phyloP scores from a whole-genome alignment of 305 asterid species.

The Rubia tinctorum region DNA sequence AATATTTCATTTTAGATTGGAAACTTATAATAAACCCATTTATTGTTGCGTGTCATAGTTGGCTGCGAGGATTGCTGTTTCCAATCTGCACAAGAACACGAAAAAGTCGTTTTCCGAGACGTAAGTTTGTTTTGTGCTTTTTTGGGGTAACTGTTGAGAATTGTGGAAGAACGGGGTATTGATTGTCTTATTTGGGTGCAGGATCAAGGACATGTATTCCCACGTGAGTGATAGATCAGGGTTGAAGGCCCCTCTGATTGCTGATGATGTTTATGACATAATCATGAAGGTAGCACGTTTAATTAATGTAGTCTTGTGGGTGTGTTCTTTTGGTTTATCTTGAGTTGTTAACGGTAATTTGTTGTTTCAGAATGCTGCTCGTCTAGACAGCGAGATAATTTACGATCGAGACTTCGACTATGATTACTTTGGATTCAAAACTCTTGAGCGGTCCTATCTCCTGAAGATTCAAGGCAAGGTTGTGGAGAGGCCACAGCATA shows the following conservation, averaged over 20 bases:
- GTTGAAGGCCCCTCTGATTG: slow-evolving; percentile 67
- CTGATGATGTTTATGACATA: slow-evolving; percentile 86
- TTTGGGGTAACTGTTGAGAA: neutral
- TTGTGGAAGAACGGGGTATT: neutral
- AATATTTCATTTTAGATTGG: neutral
- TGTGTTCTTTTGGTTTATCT: neutral
- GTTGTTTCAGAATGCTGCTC: slow-evolving; percentile 61
- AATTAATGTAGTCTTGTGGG: neutral
- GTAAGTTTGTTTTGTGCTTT: slow-evolving; percentile 37
- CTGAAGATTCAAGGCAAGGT: slow-evolving; percentile 73
- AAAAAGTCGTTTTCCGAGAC: slow-evolving; percentile 96
- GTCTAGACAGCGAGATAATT: slow-evolving; percentile 93
- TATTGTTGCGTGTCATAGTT: slow-evolving; percentile 38
- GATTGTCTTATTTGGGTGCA: slow-evolving; percentile 20
- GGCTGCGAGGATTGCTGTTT: slow-evolving; percentile 99
- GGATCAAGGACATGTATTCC: slow-evolving; percentile 77
- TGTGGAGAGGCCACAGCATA: slow-evolving; percentile 97
- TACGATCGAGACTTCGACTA: slow-evolving; percentile 95
- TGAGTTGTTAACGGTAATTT: neutral
- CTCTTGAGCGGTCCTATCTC: slow-evolving; percentile 94
- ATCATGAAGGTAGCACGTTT: slow-evolving; percentile 68
- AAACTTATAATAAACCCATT: neutral
- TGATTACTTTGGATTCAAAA: slow-evolving; percentile 94
- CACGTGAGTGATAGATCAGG: slow-evolving; percentile 90
- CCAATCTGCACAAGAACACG: slow-evolving; percentile 93